Base-by-base conservation (phyloP, 257 asterid genomes). In the Eucommia ulmoides region DNA sequence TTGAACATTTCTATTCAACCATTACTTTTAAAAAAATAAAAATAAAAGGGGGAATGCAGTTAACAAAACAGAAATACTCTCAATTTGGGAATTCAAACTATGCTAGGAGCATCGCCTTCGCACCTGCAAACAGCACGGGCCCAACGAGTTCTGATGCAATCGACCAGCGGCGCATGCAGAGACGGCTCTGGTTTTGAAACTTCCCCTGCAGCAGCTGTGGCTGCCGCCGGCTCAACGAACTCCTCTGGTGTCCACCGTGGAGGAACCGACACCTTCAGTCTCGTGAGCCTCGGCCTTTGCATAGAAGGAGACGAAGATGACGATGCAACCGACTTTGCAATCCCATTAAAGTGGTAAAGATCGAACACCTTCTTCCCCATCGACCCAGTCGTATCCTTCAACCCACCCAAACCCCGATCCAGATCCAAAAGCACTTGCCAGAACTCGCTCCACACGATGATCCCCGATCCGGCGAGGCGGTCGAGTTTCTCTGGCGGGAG, bases 231-330 rank as follows among this genome's bases (percentile, higher is more conserved):
- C n/a, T n/a, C n/a, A n/a, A n/a, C n/a, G n/a, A n/a, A 91, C 60
- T 86, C 96, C 79, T 86, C 96, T 0, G 96, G 95, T 0, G 96
- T 91, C 99, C 96, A 86, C 67, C 80, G 79, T 16, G 96, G 99
- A 10, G 99, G 96, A 53, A 86, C 99, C 0, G 94, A 81, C 24
- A 91, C 99, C 62, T 79, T 76, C 69, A 91, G 24, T 53, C 83
- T 91, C 1, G 85, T 81, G 4, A 91, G 68, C 59, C 95, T 76
- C 0, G 99, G 96, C 61, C 93, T 68, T 69, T 86, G 99, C 22
- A 78, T 60, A 0, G 93, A 91, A 23, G 19, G 65, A 6, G 52
- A 9, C 23, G 72, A 84, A 65, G 66, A 62, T 8, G 83, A 84
- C 2, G 76, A 82, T 23, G 45, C 26, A 6, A 84, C 65, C 3